A percentile compares a stretch with the other conserved stretches of the same genome.
Evolutionary conservation across 2,329 filamentous ascomycete species (phyloP).

Genomic region (Pseudogymnoascus sp.): DNA sequence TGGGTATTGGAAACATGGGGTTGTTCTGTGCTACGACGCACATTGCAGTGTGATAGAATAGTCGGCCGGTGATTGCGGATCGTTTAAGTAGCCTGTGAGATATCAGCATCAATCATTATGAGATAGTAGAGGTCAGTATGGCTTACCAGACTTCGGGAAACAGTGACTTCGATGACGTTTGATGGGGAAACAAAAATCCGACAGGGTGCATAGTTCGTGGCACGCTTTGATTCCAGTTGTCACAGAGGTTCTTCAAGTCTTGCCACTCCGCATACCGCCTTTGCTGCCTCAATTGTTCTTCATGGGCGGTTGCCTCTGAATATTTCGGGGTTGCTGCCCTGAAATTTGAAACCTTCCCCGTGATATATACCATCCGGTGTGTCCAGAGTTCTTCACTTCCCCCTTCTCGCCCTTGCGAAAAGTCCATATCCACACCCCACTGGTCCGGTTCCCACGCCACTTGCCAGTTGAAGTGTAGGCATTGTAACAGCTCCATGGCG

Average conservation of each 20-base stretch:
- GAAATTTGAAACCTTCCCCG: constrained; percentile 82
- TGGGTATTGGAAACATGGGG: constrained; percentile 45
- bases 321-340: constrained; percentile 59
- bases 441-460: constrained; percentile 83
- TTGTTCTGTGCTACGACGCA: constrained; percentile 73
- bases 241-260: constrained; percentile 69
- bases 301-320: constrained; percentile 49
- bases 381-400: constrained; percentile 79
- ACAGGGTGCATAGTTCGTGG: constrained; percentile 84
- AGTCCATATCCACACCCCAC: constrained; percentile 79
- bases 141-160: constrained; percentile 82
- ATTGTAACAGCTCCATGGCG: constrained; percentile 81
- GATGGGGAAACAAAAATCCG: constrained; percentile 62
- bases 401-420: constrained; percentile 38
- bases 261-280: constrained; percentile 69
- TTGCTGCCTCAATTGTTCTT: constrained; percentile 55
- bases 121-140: background rate
- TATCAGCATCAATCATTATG: constrained; percentile 20
- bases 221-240: constrained; percentile 70
- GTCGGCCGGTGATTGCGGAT: constrained; percentile 67
- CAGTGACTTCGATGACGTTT: constrained; percentile 59
- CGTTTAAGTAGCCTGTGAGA: constrained; percentile 66
- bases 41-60: constrained; percentile 86
- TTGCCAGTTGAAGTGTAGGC: constrained; percentile 78
- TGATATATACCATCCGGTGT: constrained; percentile 78